Percentiles rank a stretch among this genome's conserved stretches.
These are phyloP conservation scores for Termitomyces sp. DNA, from an alignment of 768 basidiomycete species.

Conservation along the genomic window DNA sequence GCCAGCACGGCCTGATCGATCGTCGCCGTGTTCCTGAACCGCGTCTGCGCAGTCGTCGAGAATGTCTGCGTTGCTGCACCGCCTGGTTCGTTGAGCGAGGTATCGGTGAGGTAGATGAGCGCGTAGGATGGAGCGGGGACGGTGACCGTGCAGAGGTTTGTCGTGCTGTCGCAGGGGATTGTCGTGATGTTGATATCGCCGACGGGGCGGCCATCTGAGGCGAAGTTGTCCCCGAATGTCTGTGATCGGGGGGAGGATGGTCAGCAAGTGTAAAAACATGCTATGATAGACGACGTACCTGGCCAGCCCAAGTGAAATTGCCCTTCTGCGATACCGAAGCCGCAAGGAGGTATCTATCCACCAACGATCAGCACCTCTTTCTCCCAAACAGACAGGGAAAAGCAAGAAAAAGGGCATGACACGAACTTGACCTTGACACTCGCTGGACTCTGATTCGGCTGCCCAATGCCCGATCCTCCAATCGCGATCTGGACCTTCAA, in stretches of 20 bases:
- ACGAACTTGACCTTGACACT: conserved; percentile 51
- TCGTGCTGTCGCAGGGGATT: conserved; percentile 51
- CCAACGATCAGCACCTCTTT: background rate
- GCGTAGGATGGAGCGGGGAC: conserved; percentile 72
- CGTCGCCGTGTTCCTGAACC: conserved; percentile 47
- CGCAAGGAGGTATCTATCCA: conserved; percentile 31
- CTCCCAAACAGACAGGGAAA: background rate
- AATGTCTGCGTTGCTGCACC: conserved; percentile 38
- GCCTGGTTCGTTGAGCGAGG: conserved; percentile 21
- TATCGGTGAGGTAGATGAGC: conserved; percentile 60
- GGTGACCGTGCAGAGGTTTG: conserved; percentile 50
- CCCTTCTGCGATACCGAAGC: conserved; percentile 45
- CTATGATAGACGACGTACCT: conserved; percentile 26
- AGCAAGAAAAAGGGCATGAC: background rate
- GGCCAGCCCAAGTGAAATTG: conserved; percentile 59
- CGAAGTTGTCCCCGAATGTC: conserved; percentile 58
- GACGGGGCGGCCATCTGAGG: conserved; percentile 62
- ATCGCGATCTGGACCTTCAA: conserved; percentile 47
- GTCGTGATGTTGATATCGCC: conserved; percentile 52
- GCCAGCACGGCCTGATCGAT: conserved; percentile 51
- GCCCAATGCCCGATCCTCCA: conserved; percentile 21
- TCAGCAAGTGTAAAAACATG: too few species aligned
- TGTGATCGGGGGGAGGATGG: conserved; percentile 14
- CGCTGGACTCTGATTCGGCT: conserved; percentile 25
- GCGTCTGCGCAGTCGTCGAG: conserved; percentile 53